A percentile compares a stretch with the other conserved stretches of the same genome.
These are phyloP conservation scores for Aspergillus pseudotamarii DNA, from an alignment of 2,329 filamentous ascomycete genomes.

Conservation along the genomic window DNA sequence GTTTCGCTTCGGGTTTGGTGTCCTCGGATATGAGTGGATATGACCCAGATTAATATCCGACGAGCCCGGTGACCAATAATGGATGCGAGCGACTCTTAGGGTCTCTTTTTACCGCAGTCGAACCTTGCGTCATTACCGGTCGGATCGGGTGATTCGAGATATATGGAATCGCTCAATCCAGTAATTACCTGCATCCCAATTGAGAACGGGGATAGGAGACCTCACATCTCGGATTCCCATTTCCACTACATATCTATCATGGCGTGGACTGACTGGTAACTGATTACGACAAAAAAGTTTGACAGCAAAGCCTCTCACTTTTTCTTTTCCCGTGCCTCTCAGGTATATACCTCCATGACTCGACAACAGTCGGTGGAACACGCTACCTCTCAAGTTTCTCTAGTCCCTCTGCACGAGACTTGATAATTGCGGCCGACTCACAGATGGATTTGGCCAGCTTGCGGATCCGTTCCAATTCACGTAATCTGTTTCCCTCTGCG, in stretches of 20 bases:
- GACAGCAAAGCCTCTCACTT: not conserved
- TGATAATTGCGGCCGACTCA: slow-evolving; percentile 19
- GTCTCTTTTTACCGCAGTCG: not conserved
- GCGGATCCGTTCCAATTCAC: slow-evolving; percentile 24
- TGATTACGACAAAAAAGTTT: not conserved
- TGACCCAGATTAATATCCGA: slow-evolving; percentile 17
- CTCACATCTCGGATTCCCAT: slow-evolving; percentile 6
- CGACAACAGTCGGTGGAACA: not conserved
- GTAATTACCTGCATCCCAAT: not conserved
- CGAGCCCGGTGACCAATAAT: slow-evolving; percentile 7
- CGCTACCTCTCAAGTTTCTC: slow-evolving; percentile 3
- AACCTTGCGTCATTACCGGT: slow-evolving; percentile 14
- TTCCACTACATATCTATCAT: not conserved
- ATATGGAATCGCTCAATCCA: not conserved
- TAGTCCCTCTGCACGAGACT: slow-evolving; percentile 15
- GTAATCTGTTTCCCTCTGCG: slow-evolving; percentile 23
- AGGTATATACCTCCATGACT: too few relatives aligned
- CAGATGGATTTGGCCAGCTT: slow-evolving; percentile 18
- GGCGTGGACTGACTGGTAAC: not conserved
- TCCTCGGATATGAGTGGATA: slow-evolving; percentile 7
- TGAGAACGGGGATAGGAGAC: not conserved
- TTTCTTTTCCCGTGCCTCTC: not conserved
- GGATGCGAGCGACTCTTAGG: slow-evolving; percentile 1
- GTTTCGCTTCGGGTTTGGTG: not conserved
- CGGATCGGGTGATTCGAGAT: not conserved